phyloP scores from a whole-genome alignment of 176 grass and related monocot species.

The Melocanna baccifera region DNA sequence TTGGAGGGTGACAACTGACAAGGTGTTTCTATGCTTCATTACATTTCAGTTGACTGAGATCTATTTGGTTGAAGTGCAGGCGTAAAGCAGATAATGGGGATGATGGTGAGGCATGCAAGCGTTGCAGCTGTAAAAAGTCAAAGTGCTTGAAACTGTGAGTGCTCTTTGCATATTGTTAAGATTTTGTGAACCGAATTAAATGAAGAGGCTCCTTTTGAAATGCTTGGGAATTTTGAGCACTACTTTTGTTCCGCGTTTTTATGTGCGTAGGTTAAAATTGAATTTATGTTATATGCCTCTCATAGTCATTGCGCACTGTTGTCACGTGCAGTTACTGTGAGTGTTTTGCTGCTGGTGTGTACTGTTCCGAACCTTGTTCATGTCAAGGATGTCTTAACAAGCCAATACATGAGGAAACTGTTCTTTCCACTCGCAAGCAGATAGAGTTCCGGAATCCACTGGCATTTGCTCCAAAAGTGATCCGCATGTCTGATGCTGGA shows the following conservation, averaged over 20 bases:
- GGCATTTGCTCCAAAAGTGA: conserved; percentile 98
- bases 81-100: conserved; percentile 71
- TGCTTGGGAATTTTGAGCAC: neutral
- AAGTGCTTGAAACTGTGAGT: conserved; percentile 98
- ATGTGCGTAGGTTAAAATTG: neutral
- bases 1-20: neutral
- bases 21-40: conserved; percentile 1
- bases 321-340: conserved; percentile 79
- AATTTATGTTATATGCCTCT: conserved; percentile 14
- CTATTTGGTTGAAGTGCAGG: conserved; percentile 41
- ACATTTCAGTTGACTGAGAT: conserved; percentile 1
- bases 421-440: conserved; percentile 90
- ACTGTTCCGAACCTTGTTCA: conserved; percentile 92
- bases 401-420: conserved; percentile 93
- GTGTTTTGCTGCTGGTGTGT: conserved; percentile 99
- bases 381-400: conserved; percentile 97
- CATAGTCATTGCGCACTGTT: conserved; percentile 8
- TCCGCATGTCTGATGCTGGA: conserved; percentile 62
- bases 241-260: neutral
- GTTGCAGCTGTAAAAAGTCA: conserved; percentile 98
- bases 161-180: neutral
- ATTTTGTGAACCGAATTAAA: neutral
- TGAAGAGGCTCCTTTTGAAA: neutral
- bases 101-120: conserved; percentile 88
- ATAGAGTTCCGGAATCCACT: conserved; percentile 96